Conservation (phyloP, 352 stramenopile genomes). For the Globisporangium takayamanum region DNA sequence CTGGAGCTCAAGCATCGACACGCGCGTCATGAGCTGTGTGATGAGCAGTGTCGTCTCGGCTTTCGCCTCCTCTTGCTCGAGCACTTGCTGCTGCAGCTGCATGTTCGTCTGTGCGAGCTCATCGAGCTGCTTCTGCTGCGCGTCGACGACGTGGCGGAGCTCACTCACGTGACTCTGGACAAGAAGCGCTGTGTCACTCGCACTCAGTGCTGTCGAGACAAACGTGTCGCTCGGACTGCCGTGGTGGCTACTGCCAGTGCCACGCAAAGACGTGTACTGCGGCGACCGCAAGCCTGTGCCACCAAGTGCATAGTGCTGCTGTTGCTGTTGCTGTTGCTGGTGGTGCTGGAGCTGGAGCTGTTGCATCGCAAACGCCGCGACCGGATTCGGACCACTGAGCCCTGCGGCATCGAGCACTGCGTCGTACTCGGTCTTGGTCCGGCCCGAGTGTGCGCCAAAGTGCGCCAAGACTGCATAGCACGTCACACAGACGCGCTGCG, state of each 20-base stretch:
- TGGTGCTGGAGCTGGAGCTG: conserved; percentile 22
- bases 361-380: conserved; percentile 22
- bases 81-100: conserved; percentile 73
- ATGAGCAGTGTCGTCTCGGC: conserved; percentile 82
- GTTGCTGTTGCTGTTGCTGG: conserved; percentile 18
- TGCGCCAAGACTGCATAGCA: conserved; percentile 70
- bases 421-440: conserved; percentile 24
- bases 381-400: conserved; percentile 17
- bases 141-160: conserved; percentile 39
- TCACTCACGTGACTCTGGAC: conserved; percentile 41
- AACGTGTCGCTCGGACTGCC: conserved; percentile 11
- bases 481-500: conserved; percentile 72
- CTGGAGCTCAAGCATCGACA: conserved; percentile 69
- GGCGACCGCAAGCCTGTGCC: conserved; percentile 8
- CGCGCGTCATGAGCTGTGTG: conserved; percentile 79
- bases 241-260: neutral
- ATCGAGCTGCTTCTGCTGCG: conserved; percentile 70
- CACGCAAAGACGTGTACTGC: conserved; percentile 1
- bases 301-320: conserved; percentile 16
- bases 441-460: conserved; percentile 6
- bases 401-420: conserved; percentile 22
- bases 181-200: neutral
- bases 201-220: conserved; percentile 1
- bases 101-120: conserved; percentile 67
- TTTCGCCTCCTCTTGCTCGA: conserved; percentile 77